phyloP scores from a whole-genome alignment of 805 yeast genomes.

The Sugiyamaella valdiviana region DNA sequence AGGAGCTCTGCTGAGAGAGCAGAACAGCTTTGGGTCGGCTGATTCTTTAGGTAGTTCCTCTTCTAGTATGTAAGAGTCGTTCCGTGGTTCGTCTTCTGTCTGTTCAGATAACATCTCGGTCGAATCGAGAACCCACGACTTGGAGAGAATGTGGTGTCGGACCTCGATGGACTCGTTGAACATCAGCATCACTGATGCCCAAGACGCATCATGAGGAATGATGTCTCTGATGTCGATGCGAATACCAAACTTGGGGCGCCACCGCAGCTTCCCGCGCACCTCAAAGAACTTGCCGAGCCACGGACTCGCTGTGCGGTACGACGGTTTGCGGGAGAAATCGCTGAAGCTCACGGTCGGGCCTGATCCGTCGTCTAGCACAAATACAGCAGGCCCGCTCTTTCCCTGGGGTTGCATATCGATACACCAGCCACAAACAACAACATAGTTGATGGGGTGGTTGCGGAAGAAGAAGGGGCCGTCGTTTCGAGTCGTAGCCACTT shows the following conservation, averaged over 20 bases:
- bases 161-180: constrained; percentile 5
- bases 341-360: neutral
- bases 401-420: neutral
- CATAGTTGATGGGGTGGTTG: constrained; percentile 20
- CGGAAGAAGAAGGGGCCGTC: constrained; percentile 18
- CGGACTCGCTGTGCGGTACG: neutral
- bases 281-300: constrained; percentile 6
- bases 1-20: constrained; percentile 12
- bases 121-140: constrained; percentile 4
- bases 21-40: constrained; percentile 5
- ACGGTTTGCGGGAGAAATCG: neutral
- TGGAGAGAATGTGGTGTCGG: constrained; percentile 5
- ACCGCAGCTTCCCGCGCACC: constrained; percentile 6
- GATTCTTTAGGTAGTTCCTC: neutral
- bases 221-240: constrained; percentile 3
- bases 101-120: too few species aligned
- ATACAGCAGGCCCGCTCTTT: neutral
- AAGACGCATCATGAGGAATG: constrained; percentile 5
- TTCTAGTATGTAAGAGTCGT: too few species aligned
- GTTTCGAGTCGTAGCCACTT: neutral
- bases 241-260: neutral
- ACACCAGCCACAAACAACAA: constrained; percentile 6
- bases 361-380: constrained; percentile 8
- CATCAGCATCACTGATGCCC: constrained; percentile 5
- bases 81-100: too few species aligned